phyloP scores from a whole-genome alignment of 495 filamentous ascomycete genomes.

The Penicillium soppii region DNA sequence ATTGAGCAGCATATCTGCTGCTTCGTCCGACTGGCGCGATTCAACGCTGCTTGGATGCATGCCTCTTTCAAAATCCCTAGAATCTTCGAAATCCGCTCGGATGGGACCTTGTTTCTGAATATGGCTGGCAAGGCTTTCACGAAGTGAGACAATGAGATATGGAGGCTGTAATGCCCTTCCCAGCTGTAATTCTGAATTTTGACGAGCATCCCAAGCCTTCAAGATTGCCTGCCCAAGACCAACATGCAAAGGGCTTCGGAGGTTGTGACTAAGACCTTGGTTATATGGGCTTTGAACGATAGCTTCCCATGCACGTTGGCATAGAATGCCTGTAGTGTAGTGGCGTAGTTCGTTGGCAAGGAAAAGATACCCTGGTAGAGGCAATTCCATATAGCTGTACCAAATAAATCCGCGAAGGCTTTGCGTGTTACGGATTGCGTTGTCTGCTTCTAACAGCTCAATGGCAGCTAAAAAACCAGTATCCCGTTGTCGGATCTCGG shows the following conservation, averaged over 20 bases:
- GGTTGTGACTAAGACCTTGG: conserved; percentile 38
- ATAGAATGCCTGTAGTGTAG: conserved; percentile 47
- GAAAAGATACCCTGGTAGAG: conserved; percentile 53
- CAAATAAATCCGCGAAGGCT: conserved; percentile 48
- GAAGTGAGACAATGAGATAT: not conserved
- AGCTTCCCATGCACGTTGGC: conserved; percentile 53
- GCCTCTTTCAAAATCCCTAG: not conserved
- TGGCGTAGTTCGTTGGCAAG: conserved; percentile 50
- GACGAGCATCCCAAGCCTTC: conserved; percentile 53
- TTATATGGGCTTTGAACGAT: conserved; percentile 50
- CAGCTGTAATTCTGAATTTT: conserved; percentile 7
- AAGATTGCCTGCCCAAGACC: conserved; percentile 49
- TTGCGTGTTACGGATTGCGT: conserved; percentile 44
- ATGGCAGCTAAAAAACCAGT: conserved; percentile 46
- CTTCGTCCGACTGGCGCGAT: not conserved
- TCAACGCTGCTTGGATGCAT: not conserved
- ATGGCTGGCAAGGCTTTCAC: not conserved
- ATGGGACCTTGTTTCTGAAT: not conserved
- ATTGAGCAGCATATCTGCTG: not conserved
- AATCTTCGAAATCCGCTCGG: not conserved
- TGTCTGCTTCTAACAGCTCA: conserved; percentile 52
- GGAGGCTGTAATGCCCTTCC: conserved; percentile 2
- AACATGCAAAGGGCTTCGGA: conserved; percentile 50
- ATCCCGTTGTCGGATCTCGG: conserved; percentile 35
- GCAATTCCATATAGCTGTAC: conserved; percentile 51